Base-by-base conservation (phyloP, 2,329 filamentous ascomycete species). In the Cladophialophora immunda region DNA sequence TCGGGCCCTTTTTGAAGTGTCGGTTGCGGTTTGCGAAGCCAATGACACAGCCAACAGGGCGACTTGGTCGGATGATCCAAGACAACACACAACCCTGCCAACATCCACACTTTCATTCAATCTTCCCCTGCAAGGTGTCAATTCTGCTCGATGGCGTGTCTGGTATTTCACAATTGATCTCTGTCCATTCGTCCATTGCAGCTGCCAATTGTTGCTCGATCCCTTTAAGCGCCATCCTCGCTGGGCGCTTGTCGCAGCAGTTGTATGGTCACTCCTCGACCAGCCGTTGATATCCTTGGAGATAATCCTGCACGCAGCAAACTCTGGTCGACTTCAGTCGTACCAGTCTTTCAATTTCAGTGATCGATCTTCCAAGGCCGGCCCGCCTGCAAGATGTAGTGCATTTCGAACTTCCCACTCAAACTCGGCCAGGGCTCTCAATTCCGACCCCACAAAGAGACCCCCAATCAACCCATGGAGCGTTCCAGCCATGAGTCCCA, bases 381-480 rank as follows among this genome's bases (percentile, higher is more conserved):
- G 71, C 54, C 71, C 71, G 19, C 70, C 71, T 13, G 68, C 66
- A 52, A 70, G 69, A 19, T 65, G 59, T 27, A 72, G 50, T 17
- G 71, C 70, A 63, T 73, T 94, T 58, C 82, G 82, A 29, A 98
- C 89, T 79, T 99, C 95, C 91, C 93, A 97, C 76, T 95, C 89
- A 80, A 98, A 98, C 81, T 99, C 95, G 74, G 88, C 90, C 62
- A 99, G 81, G 3, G 91, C 90, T 66, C 93, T 86, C 66, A 97
- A 80, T 81, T 99, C 95, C 68, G 89, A 89, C 11, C 90, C 89
- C 66, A 97, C 90, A 77, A 99, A 99, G 57, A 98, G 78, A 0
- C 95, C 85, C 0, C 93, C 91, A 76, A 98, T 92, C 47, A 98
- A 79, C 0, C 94, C 94, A 75, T 97, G 92, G 22, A 97, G 77